These are phyloP conservation scores for Fraxinus paxiana DNA, from an alignment of 305 asterid species.

Conservation along the genomic window DNA sequence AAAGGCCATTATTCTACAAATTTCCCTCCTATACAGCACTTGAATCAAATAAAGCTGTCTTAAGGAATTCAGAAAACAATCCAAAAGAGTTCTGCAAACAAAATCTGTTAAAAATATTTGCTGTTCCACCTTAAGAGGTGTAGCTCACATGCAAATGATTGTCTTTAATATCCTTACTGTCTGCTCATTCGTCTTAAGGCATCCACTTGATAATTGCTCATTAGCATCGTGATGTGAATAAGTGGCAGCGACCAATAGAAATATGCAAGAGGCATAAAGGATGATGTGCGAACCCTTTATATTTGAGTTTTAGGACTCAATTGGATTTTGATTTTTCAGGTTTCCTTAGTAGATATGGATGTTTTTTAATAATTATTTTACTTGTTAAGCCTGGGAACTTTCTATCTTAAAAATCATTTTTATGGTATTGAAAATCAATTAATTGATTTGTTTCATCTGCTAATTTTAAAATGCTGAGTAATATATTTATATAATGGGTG, in stretches of 20 bases:
- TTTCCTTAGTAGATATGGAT: neutral
- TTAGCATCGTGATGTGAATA: neutral
- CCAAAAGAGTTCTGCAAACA: neutral
- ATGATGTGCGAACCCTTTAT: neutral
- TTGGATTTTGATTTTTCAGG: neutral
- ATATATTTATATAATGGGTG: neutral
- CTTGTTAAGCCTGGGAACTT: neutral
- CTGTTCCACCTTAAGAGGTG: neutral
- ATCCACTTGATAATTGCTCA: neutral
- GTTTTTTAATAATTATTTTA: neutral
- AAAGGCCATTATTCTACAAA: neutral
- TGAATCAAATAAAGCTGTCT: neutral
- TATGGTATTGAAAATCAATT: neutral
- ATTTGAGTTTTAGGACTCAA: neutral
- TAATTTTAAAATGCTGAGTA: neutral
- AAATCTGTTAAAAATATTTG: neutral
- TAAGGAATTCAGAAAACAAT: neutral
- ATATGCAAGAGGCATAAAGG: neutral
- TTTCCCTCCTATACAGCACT: constrained; percentile 9
- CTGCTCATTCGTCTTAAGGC: neutral
- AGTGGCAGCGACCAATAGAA: neutral
- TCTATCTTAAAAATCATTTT: neutral
- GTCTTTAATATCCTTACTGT: neutral
- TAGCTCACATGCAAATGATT: neutral
- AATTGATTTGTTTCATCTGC: neutral